Evolutionary conservation across 345 rosid species (phyloP).

Genomic region (Lumnitzera littorea): DNA sequence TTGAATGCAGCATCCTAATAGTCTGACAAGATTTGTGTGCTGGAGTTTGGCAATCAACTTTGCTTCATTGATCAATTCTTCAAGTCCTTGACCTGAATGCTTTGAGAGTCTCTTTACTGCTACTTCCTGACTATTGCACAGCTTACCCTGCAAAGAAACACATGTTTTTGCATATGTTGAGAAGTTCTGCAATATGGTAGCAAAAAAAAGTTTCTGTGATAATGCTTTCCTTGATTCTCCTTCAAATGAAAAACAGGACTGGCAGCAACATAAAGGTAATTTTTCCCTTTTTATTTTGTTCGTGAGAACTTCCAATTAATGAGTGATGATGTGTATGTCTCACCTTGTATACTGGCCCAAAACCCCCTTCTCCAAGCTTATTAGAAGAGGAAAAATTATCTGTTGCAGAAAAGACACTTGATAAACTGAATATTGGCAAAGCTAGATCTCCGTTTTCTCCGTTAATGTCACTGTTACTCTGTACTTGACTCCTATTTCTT

Average conservation of each 20-base stretch:
- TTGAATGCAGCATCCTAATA: conserved; percentile 28
- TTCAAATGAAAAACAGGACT: no score
- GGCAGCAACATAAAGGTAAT: no score
- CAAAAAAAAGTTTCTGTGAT: no score
- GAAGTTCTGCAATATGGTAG: neutral
- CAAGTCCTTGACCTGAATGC: no score
- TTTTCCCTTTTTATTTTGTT: no score
- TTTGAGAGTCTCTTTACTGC: conserved; percentile 2
- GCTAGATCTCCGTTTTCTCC: no score
- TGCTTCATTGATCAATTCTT: no score
- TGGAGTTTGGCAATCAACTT: conserved; percentile 16
- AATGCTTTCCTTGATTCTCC: conserved; percentile 1
- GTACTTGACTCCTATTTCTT: no score
- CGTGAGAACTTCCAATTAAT: no score
- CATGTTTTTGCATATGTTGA: neutral
- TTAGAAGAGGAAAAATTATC: conserved; percentile 15
- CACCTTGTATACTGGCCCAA: conserved; percentile 28
- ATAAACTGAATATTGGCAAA: no score
- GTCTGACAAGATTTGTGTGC: conserved; percentile 32
- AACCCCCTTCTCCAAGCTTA: conserved; percentile 26
- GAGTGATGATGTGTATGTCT: no score
- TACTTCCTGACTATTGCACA: conserved; percentile 15
- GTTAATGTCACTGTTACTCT: no score
- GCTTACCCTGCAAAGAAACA: conserved; percentile 13
- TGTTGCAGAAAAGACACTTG: conserved; percentile 6